Conservation (phyloP, 352 stramenopile species). For the Globisporangium cederbergense region DNA sequence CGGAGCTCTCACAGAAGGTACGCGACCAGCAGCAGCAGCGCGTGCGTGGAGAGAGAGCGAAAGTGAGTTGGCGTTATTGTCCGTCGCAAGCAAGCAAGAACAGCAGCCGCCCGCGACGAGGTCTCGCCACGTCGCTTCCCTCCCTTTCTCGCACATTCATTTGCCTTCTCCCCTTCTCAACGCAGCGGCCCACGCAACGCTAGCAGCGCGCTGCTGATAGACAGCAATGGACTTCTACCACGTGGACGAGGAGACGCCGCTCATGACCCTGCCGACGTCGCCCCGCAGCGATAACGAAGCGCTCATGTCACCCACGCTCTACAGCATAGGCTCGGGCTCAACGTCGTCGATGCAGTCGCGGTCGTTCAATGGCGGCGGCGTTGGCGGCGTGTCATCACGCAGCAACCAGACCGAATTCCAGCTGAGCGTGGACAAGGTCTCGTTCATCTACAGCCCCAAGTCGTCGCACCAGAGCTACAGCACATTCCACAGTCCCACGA, state of each 20-base stretch:
- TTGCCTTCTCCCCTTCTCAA: not conserved
- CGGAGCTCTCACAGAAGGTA: not conserved
- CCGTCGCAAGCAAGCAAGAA: not conserved
- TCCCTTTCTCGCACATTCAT: not conserved
- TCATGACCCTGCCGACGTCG: constrained; percentile 28
- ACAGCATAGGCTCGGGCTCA: constrained; percentile 11
- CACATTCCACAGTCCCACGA: constrained; percentile 43
- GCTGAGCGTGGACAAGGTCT: constrained; percentile 79
- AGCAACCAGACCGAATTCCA: constrained; percentile 55
- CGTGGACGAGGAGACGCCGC: constrained; percentile 41
- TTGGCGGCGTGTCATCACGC: constrained; percentile 5
- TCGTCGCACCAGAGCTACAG: constrained; percentile 35
- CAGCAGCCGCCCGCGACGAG: not conserved
- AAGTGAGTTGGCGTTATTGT: not conserved
- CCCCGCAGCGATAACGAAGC: constrained; percentile 27
- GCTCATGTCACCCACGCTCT: constrained; percentile 17
- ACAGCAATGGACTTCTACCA: constrained; percentile 43
- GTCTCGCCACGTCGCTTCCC: not conserved
- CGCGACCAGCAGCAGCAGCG: too few species aligned
- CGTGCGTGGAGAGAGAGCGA: too few species aligned
- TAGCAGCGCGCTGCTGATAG: not conserved
- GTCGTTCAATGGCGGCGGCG: constrained; percentile 3
- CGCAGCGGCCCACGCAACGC: not conserved
- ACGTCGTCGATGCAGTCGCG: constrained; percentile 18
- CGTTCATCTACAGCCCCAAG: constrained; percentile 76